Base-by-base conservation (phyloP, 352 stramenopile genomes). In the Phytopythium delawarense region DNA sequence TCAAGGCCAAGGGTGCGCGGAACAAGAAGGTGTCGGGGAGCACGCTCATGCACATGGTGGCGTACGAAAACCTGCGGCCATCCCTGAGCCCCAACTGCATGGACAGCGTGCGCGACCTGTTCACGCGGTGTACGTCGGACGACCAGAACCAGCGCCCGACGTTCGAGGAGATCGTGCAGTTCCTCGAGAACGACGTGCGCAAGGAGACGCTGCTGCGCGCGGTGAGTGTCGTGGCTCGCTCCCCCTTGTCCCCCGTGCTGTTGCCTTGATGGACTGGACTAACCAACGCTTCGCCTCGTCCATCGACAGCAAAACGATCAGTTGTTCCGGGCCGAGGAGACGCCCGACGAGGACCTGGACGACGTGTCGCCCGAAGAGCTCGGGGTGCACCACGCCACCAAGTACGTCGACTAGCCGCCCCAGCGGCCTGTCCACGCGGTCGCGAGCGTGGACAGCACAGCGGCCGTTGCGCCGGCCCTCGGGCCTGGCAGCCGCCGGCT, bases 21-120 rank as follows among this genome's bases (percentile, higher is more conserved):
- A 93, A 92, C 74, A 94, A 92, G 64, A 91, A 89, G 67, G 81
- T 96, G 18, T 88, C 82, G 46, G 85, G 87, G 42, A 93, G 84
- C 64, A 91, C 85, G 56, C 70, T 94, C 44, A 92, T 96, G 85
- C 85, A 94, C 76, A 94, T 94, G 84, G 84, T 96, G 39, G 87
- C 84, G n/a, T 94, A 96, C 69, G 79, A 94, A 61, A 89, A 92
- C 61, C 70, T 96, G 52, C 87, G 87, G 46, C 87, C 87, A 18
- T 94, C 80, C 61, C 67, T 96, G 39, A 92, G 84, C 64, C 82
- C 87, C 13, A 87, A 81, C 65, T 94, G 85, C 74, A 90, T 96
- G 79, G 63, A 88, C 61, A 92, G 78, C 60, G 78, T 94, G 23
- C 84, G 81, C 37, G 80, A 92, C 45, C 65, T 96, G 42, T 94